Evolutionary conservation across 495 filamentous ascomycete species (phyloP), one percentile per base, ranked within the genome.

Genomic region (Rusavskia elegans): DNA sequence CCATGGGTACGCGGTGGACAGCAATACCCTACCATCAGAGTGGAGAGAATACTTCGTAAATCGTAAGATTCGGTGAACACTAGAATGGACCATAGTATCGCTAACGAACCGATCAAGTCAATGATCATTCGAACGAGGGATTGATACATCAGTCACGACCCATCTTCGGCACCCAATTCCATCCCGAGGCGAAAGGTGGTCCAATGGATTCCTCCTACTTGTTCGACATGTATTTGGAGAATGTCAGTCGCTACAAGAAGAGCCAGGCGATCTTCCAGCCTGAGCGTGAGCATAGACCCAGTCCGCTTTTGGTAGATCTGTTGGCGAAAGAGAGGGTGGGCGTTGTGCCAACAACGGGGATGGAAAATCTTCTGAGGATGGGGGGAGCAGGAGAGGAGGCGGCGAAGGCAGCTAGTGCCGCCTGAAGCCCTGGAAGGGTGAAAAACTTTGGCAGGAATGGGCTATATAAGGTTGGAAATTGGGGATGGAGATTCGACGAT

Each of bases 1-100:
- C 71, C 92, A 99, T 68, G 92, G 92, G 44, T 99, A 99, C 61
- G 92, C 92, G 17, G 89, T 99, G 44, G 92, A 97, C 62, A 79
- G 87, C 10, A 73, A 72, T 50, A 95, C 87, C 10, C 75, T 99
- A 20, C 76, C 84, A 23, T 70, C 66, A 30, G 85, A 97, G 48
- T 99, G 85, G 80, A 92, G 90, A 74, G 90, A 95, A 63, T 95
- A 94, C 72, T 97, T 97, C 63, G 79, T 92, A 61, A 98, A 98
- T 75, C 75, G 32, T 35, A 35, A 14, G 32, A 7, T 10, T 14
- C 96, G 53, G 96, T 96, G 70, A 92, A 98, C 61, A 83, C 83
- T 35, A 84, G 79, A 11, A 35, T 13, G 32, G 9, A 3, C 13
- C 2, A 5, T 14, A 7, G 32, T 2, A 35, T 35, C 32, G 32